Base-by-base conservation (phyloP, 2,329 filamentous ascomycete genomes). In the Fusarium longipes region DNA sequence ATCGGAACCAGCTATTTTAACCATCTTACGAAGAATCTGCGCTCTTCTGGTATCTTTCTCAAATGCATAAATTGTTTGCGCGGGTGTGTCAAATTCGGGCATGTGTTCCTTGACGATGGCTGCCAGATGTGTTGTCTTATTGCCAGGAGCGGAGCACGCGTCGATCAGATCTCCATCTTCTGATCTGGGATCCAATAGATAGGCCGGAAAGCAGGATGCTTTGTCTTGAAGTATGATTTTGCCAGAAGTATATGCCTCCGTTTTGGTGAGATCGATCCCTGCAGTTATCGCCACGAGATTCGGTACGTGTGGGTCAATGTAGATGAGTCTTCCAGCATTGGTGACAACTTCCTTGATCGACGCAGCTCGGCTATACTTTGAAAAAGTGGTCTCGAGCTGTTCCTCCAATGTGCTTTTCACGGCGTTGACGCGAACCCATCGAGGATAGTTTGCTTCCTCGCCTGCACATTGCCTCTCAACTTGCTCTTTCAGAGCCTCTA, bases 81-180 rank as follows among this genome's bases (percentile, higher is more conserved):
- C 63, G 18, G 60, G 67, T 29, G 71, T 77, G 20, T 74, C 76
- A 61, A 75, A 77, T 38, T 79, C 80, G 1, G 78, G 77, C 5
- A 75, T 75, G 51, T 79, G 80, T 47, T 78, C 80, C 51, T 77
- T 82, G 47, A 96, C 74, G 6, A 97, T 87, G 3, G 93, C 91
- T 1, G 94, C 93, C 44, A 97, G 80, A 77, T 98, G 96, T 9
- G 95, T 98, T 2, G 96, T 98, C 80, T 99, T 99, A 78, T 99
- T 99, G 8, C 96, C 96, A 2, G 96, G 96, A 1, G 96, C 96
- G 0, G 96, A 93, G 76, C 95, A 98, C 0, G 92, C 92, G 77
- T 99, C 96, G n/a, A 98, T 87, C 10, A 96, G 82, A 73, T 96
- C 89, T 24, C 93, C 93, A 67, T 90, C 87, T 57, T 86, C 82